A percentile compares a stretch with the other conserved stretches of the same genome.
Evolutionary conservation across 805 yeast genomes (phyloP).

Genomic region (Yarrowia alimentaria): DNA sequence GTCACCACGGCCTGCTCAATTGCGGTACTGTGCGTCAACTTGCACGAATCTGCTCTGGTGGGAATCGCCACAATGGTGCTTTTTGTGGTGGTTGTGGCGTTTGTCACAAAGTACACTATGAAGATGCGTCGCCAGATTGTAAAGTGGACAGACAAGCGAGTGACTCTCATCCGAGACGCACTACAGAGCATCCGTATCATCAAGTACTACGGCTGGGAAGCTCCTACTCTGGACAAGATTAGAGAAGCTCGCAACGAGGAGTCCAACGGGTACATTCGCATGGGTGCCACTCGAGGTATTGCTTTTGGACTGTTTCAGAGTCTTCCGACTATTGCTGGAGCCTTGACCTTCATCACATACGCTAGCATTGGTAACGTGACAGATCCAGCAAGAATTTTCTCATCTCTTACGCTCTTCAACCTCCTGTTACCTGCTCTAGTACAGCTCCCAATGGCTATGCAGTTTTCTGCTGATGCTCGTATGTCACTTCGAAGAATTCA

Average conservation of each 20-base stretch:
- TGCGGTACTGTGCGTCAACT: constrained; percentile 55
- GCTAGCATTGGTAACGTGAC: constrained; percentile 45
- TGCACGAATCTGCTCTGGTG: constrained; percentile 63
- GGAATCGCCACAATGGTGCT: constrained; percentile 44
- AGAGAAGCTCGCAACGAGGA: constrained; percentile 55
- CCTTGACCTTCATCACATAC: constrained; percentile 53
- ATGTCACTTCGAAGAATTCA: constrained; percentile 85
- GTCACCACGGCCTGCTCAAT: constrained; percentile 59
- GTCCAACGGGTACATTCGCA: constrained; percentile 54
- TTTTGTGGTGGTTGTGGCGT: constrained; percentile 36
- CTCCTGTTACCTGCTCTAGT: constrained; percentile 64
- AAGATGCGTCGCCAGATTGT: constrained; percentile 56
- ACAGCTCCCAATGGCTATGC: constrained; percentile 66
- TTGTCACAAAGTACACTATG: constrained; percentile 41
- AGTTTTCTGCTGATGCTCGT: constrained; percentile 79
- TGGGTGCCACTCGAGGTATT: constrained; percentile 62
- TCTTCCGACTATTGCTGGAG: constrained; percentile 66
- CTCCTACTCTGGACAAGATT: constrained; percentile 58
- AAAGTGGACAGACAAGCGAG: constrained; percentile 60
- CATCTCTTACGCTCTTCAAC: constrained; percentile 68
- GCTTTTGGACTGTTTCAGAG: constrained; percentile 63
- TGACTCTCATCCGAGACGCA: constrained; percentile 75
- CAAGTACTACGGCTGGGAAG: constrained; percentile 85
- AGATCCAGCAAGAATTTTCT: constrained; percentile 61
- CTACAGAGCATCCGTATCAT: constrained; percentile 74